Conservation (phyloP, 148 eudicot genomes). For the Amaranthus palmeri region DNA sequence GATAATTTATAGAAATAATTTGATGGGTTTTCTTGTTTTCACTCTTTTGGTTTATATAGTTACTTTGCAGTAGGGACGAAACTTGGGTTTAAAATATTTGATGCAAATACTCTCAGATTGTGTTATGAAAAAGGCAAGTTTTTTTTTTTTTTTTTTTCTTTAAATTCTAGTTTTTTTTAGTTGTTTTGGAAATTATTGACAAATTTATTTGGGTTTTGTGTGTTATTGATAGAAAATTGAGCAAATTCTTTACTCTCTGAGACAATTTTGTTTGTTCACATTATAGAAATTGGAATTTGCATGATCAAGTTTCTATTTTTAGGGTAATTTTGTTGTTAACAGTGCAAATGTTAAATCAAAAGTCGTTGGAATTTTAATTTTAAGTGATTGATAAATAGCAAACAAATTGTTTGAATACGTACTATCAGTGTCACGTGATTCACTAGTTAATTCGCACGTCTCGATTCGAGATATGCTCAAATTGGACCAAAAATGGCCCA, state of each 20-base stretch:
- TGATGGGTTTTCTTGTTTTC: slow-evolving; percentile 7
- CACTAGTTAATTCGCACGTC: no score
- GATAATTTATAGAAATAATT: neutral
- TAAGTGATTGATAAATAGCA: neutral
- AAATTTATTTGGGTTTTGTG: neutral
- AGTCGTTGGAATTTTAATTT: neutral
- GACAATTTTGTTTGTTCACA: neutral
- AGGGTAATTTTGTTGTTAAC: neutral
- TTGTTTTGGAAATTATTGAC: neutral
- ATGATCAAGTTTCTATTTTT: neutral
- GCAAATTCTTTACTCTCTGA: neutral
- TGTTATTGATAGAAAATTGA: neutral
- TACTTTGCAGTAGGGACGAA: slow-evolving; percentile 82
- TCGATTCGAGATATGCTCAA: no score
- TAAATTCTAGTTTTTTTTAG: neutral
- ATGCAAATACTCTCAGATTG: slow-evolving; percentile 62
- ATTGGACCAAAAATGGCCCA: no score
- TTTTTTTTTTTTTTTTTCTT: neutral
- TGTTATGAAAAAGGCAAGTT: slow-evolving; percentile 64
- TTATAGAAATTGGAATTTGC: neutral
- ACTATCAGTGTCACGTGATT: neutral
- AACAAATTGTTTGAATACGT: neutral
- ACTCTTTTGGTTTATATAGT: slow-evolving; percentile 26
- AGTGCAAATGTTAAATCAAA: no score
- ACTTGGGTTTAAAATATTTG: slow-evolving; percentile 74